phyloP scores from a whole-genome alignment of 2,329 filamentous ascomycete genomes.

The Pseudogymnoascus sp. region DNA sequence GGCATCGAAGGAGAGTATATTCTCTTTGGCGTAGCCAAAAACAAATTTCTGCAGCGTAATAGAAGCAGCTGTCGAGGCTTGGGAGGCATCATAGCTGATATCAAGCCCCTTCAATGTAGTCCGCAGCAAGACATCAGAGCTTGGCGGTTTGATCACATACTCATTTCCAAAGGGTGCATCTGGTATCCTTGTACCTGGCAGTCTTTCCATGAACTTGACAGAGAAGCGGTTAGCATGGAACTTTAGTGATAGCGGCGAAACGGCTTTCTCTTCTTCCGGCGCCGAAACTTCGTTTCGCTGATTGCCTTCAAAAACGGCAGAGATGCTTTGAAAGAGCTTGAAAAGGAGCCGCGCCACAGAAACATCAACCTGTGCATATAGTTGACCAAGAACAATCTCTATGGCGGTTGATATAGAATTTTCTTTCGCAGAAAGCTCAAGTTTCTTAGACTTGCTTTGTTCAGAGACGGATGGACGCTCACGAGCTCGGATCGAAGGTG shows the following conservation, averaged over 20 bases:
- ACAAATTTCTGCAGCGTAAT: conserved; percentile 44
- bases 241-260: conserved; percentile 16
- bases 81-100: conserved; percentile 17
- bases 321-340: conserved; percentile 24
- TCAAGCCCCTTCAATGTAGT: conserved; percentile 24
- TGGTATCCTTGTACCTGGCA: conserved; percentile 21
- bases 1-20: conserved; percentile 55
- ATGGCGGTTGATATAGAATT: conserved; percentile 18
- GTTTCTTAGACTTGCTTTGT: conserved; percentile 13
- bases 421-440: conserved; percentile 11
- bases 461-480: conserved; percentile 16
- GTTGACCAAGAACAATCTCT: conserved; percentile 25
- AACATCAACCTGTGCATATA: conserved; percentile 27
- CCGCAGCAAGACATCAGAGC: conserved; percentile 26
- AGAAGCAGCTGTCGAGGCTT: conserved; percentile 20
- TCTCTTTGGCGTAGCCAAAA: conserved; percentile 53
- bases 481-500: conserved; percentile 26
- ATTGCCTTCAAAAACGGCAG: not conserved
- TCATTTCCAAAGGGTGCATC: conserved; percentile 15
- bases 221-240: conserved; percentile 24
- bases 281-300: not conserved
- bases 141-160: conserved; percentile 8
- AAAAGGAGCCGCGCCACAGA: conserved; percentile 28
- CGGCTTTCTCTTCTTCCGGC: conserved; percentile 3
- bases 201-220: conserved; percentile 26